Base-by-base conservation (phyloP, 31 red algal species). In the Odonthalia washingtoniensis region DNA sequence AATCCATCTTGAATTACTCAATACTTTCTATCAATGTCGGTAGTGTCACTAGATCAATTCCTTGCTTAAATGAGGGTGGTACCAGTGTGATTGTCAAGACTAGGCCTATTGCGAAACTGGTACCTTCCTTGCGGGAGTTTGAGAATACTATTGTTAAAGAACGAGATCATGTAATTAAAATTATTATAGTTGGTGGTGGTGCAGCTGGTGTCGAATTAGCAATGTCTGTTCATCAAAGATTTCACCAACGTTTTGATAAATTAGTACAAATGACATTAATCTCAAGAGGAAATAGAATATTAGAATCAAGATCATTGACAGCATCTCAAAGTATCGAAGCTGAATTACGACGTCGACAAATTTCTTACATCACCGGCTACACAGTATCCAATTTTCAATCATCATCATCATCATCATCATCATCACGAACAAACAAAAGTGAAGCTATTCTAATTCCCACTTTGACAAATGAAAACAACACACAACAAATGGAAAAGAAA, bases 171-270 rank as follows among this genome's bases (percentile, higher is more conserved):
- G 40, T 39, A 18, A 46, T 67, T 2, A 45, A 46, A 30, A 81
- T 94, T 5, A 61, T 96, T 1, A 87, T 98, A 0, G 65, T 92
- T 21, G 97, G 97, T 32, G 97, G 78, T 16, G 93, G 97, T 6
- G 87, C 90, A 28, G 97, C 97, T n/a, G 97, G 97, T 24, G 62
- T 94, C 2, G 97, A 98, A 46, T 80, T 98, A 1, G 88, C 90
- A 16, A 63, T 98, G 9, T 90, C 91, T 38, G 73, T 96, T 21
- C 80, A 90, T 12, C 72, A 75, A 34, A 89, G 94, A 2, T 53
- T 92, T 6, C 33, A 46, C 17, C 72, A 40, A n/a, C 70, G 64
- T 33, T 35, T 84, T 16, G 65, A 61, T 33, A 34, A 81, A 26
- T 36, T 76, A 41, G 41, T 44, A n/a, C n/a, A n/a, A 6, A 57